Evolutionary conservation across 1,284 basidiomycete genomes (phyloP), one percentile per base, ranked within the genome.

Genomic region (Moesziomyces aphidis): DNA sequence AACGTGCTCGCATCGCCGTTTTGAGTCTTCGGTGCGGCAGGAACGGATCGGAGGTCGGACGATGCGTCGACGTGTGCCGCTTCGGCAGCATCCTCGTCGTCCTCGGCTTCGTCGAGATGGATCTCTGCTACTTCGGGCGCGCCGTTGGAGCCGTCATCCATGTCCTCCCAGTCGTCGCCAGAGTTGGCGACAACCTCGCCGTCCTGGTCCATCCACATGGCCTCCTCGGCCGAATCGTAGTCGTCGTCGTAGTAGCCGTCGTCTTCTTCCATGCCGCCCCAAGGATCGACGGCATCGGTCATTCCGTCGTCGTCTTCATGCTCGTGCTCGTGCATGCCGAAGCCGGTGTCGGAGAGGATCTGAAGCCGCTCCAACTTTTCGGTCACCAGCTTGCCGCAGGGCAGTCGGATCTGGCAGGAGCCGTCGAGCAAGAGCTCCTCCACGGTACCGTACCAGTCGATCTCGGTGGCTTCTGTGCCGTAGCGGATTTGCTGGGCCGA

Each of bases 391-490:
- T 80, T 65, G 50, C 66, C 86, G 47, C 57, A 62, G 42, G 86
- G 83, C 55, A 87, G 51, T 47, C 75, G 69, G 10, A 88, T 79
- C 5, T 69, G 73, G 45, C 86, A 79, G 1, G 47, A 74, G 3
- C 87, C 87, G 51, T 87, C 85, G 39, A 85, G 74, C 15, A 84
- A 66, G 10, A 87, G 77, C 36, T 85, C 81, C 26, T 75, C 77
- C 11, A 88, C 87, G 58, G 85, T 85, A 31, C 87, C 87, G 66
- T 83, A 87, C 87, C 87, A 88, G 50, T 85, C 77, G 47, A 87
- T 79, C 11, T 73, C 50, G 13, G 59, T 46, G 11, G 36, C 79
- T 61, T 47, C 80, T 1, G 55, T 39, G 43, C 55, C 69, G 7
- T 63, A 17, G 34, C 56, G 63, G 3, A 55, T 39, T 23, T 28